These are phyloP conservation scores for Saposhnikovia divaricata DNA, from an alignment of 129 eudicot species.

Conservation along the genomic window DNA sequence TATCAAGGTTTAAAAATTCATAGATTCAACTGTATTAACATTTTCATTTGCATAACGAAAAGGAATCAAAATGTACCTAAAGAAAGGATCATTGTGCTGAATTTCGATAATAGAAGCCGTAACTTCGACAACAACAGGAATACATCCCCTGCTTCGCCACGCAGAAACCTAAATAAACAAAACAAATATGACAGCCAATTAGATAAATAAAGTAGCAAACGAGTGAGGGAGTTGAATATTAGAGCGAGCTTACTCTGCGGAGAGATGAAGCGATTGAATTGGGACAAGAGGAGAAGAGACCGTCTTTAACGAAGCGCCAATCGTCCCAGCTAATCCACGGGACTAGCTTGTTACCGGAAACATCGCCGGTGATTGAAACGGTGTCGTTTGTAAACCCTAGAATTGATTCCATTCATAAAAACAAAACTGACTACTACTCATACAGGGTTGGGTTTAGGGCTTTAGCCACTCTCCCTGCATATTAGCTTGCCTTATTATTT, in stretches of 20 bases:
- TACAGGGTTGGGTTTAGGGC: neutral
- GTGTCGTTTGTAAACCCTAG: slow-evolving; percentile 44
- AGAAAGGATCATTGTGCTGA: slow-evolving; percentile 70
- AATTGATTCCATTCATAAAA: slow-evolving; percentile 9
- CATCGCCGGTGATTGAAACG: slow-evolving; percentile 21
- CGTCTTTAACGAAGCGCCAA: slow-evolving; percentile 58
- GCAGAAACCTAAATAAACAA: slow-evolving; percentile 39
- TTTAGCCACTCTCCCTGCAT: neutral
- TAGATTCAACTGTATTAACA: neutral
- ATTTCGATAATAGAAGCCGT: slow-evolving; percentile 80
- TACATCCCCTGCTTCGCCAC: slow-evolving; percentile 84
- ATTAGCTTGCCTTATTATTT: no score
- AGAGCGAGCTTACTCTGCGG: slow-evolving; percentile 32
- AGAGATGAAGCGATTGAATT: slow-evolving; percentile 46
- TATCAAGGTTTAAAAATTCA: no score
- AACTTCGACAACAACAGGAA: slow-evolving; percentile 61
- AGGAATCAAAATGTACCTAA: slow-evolving; percentile 28
- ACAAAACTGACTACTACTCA: neutral
- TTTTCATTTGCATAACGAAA: neutral
- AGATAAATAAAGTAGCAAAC: no score
- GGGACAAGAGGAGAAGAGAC: slow-evolving; percentile 64
- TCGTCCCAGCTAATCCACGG: slow-evolving; percentile 96
- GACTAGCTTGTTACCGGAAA: slow-evolving; percentile 41
- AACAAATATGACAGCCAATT: no score
- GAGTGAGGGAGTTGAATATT: no score